phyloP scores from a whole-genome alignment of 257 asterid species.

The Solanum chiquidenum region DNA sequence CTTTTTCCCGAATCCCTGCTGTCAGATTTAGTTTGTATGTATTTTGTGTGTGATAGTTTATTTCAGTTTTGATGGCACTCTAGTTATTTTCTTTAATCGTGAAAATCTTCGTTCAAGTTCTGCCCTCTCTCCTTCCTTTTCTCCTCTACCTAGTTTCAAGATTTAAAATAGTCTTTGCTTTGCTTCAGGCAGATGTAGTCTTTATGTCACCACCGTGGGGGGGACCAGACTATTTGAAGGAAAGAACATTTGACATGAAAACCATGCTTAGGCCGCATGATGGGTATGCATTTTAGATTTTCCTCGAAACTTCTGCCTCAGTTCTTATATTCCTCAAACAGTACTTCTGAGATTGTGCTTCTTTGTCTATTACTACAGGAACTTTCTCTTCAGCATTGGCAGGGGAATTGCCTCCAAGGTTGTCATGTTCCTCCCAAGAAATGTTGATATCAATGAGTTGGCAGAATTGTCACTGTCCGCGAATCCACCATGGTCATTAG shows the following conservation, averaged over 20 bases:
- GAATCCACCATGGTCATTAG: slow-evolving; percentile 81
- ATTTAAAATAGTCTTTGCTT: neutral
- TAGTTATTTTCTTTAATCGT: neutral
- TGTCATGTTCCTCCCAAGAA: slow-evolving; percentile 89
- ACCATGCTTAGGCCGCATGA: slow-evolving; percentile 78
- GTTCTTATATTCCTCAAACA: neutral
- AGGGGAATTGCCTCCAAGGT: slow-evolving; percentile 54
- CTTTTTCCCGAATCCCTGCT: neutral
- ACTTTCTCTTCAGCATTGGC: slow-evolving; percentile 45
- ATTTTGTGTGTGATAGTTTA: neutral
- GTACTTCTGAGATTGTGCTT: slow-evolving; percentile 1
- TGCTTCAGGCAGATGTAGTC: slow-evolving; percentile 63
- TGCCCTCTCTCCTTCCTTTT: neutral
- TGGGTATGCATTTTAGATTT: slow-evolving; percentile 40
- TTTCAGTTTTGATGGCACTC: neutral
- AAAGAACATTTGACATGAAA: slow-evolving; percentile 51
- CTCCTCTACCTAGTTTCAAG: neutral
- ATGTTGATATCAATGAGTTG: slow-evolving; percentile 61
- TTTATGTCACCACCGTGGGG: slow-evolving; percentile 99
- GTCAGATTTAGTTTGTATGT: neutral
- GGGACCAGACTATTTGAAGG: slow-evolving; percentile 82
- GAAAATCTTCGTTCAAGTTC: neutral
- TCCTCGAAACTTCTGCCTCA: neutral
- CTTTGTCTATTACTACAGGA: slow-evolving; percentile 24
- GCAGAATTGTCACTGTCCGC: slow-evolving; percentile 62